Evolutionary conservation across 2,329 filamentous ascomycete species (phyloP).

Genomic region (Corniculantispora saksenae): DNA sequence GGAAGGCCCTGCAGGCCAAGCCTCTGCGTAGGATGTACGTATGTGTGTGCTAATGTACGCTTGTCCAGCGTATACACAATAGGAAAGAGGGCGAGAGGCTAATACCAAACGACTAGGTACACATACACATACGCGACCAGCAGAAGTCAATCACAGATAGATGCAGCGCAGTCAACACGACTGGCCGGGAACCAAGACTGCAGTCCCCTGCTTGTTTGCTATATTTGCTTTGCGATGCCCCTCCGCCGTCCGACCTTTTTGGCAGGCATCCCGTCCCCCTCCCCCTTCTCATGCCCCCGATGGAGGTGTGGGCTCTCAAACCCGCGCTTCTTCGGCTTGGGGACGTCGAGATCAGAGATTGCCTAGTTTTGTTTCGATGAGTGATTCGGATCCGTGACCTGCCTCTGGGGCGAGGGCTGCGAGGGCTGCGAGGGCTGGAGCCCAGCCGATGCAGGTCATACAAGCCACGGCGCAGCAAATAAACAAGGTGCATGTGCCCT

Average conservation of each 20-base stretch:
- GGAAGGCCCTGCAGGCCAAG: too few relatives aligned
- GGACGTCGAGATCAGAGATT: background rate
- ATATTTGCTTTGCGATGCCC: background rate
- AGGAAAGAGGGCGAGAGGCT: too few relatives aligned
- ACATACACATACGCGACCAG: too few relatives aligned
- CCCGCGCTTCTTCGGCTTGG: background rate
- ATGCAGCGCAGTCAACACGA: too few relatives aligned
- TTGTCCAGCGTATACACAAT: too few relatives aligned
- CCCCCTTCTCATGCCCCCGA: background rate
- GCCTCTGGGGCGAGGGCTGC: background rate
- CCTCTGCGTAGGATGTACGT: too few relatives aligned
- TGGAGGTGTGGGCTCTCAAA: background rate
- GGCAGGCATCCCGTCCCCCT: too few relatives aligned
- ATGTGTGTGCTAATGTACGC: too few relatives aligned
- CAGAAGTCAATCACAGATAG: too few relatives aligned
- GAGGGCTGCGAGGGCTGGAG: too few relatives aligned
- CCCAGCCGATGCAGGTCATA: background rate
- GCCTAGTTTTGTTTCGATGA: background rate
- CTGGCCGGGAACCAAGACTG: too few relatives aligned
- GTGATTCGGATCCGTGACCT: background rate
- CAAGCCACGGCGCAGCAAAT: conserved; percentile 11
- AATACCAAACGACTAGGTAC: too few relatives aligned
- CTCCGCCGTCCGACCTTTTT: background rate
- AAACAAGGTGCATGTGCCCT: background rate
- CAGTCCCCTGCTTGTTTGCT: background rate